Evolutionary conservation across 352 stramenopile genomes (phyloP).

Genomic region (Pythium guiyangense): DNA sequence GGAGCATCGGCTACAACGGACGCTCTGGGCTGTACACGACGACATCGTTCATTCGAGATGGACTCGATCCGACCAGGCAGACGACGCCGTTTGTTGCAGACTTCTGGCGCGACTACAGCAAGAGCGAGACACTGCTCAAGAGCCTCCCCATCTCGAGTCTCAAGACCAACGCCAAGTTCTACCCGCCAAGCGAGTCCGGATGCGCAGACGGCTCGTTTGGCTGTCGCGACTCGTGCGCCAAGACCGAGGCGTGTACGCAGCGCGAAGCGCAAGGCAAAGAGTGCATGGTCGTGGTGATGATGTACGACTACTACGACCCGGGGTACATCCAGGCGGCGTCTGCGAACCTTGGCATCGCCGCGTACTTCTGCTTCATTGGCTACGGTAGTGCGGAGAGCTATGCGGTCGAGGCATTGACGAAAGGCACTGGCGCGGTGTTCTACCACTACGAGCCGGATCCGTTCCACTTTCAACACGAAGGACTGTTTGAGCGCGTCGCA

Average conservation of each 20-base stretch:
- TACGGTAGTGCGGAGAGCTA: slow-evolving; percentile 9
- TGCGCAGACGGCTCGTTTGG: slow-evolving; percentile 26
- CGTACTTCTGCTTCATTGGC: slow-evolving; percentile 30
- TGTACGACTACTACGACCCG: slow-evolving; percentile 16
- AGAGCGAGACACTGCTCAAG: slow-evolving; percentile 6
- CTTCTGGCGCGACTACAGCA: slow-evolving; percentile 45
- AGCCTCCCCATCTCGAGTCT: slow-evolving; percentile 5
- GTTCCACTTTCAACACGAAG: no score
- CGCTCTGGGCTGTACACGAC: slow-evolving; percentile 37
- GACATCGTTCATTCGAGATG: slow-evolving; percentile 19
- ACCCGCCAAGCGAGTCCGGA: slow-evolving; percentile 7
- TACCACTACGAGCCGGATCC: no score
- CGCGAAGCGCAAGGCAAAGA: slow-evolving; percentile 12
- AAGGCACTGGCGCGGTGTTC: no score
- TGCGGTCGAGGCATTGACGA: slow-evolving; percentile 6
- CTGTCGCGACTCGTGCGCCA: slow-evolving; percentile 31
- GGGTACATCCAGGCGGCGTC: slow-evolving; percentile 21
- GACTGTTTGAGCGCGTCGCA: no score
- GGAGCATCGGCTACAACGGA: slow-evolving; percentile 35
- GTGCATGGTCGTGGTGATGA: no score
- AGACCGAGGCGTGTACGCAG: slow-evolving; percentile 14
- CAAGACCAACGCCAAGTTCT: slow-evolving; percentile 16
- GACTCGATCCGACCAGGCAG: slow-evolving; percentile 1
- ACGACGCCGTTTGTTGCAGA: slow-evolving; percentile 27
- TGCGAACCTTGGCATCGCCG: slow-evolving; percentile 20